Base-by-base conservation (phyloP, 2,329 filamentous ascomycete species). In the Biscogniauxia mediterranea region DNA sequence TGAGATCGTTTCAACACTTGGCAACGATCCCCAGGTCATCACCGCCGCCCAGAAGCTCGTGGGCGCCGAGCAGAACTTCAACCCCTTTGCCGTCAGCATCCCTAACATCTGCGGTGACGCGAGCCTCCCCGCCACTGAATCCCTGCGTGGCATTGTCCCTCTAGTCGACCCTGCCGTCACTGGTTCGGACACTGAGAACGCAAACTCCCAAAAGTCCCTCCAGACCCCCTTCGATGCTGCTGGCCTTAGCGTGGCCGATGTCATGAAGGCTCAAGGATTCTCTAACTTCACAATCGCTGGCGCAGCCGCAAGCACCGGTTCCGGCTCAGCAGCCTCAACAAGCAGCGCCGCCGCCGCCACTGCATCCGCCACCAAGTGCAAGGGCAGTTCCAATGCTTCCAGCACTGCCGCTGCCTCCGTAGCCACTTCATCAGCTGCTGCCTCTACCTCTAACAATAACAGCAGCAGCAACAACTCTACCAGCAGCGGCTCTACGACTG, bases 11-110 rank as follows among this genome's bases (percentile, higher is more conserved):
- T 70, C 80, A 8, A 75, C 84, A 57, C 85, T 89, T 38, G 88
- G 88, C 57, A 81, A 76, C 53, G 84, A 85, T 66, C 75, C 80
- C n/a, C 77, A 81, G 63, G 86, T 87, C 65, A 78, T 90, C 61
- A 79, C 81, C 15, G 88, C 85, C 20, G 88, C 88, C 19, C 81
- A 81, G 61, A 83, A 82, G 17, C 80, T 90, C 46, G 87, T 90
- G 15, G 82, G 84, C 25, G 87, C 88, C 3, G 88, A 90, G 79
- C 87, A 89, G 76, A 90, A 91, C 82, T 89, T 89, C 79, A 90
- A 90, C 78, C 86, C 86, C 56, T 89, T 86, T 66, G 83, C 76
- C 59, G 81, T 83, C 64, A 78, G 77, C 69, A 80, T 85, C 38
- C 87, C 85, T 19, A 85, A 81, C 63, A 83, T 91, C 71, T 91